Evolutionary conservation across 2,329 filamentous ascomycete species (phyloP).

Genomic region (Fusarium dimerum): DNA sequence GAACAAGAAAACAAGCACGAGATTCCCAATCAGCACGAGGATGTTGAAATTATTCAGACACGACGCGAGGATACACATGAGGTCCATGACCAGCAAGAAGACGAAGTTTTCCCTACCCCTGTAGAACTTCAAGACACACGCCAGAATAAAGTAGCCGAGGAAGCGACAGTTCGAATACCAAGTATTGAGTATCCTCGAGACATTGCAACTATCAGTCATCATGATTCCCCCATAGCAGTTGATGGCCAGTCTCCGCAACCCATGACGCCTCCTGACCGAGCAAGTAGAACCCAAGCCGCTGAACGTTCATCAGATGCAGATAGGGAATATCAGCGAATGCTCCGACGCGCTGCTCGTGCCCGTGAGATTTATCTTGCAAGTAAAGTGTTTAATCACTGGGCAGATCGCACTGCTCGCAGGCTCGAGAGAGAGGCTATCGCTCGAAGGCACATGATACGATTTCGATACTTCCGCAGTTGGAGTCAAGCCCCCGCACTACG

Average conservation of each 20-base stretch:
- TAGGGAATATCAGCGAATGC: conserved; percentile 21
- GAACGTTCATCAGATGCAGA: conserved; percentile 9
- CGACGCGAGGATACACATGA: neutral
- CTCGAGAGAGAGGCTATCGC: conserved; percentile 67
- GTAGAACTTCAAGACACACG: neutral
- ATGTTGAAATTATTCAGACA: no score
- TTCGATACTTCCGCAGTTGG: conserved; percentile 42
- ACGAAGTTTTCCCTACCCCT: neutral
- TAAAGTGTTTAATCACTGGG: conserved; percentile 56
- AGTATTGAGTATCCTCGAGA: neutral
- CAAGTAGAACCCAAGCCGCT: neutral
- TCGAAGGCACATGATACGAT: conserved; percentile 68
- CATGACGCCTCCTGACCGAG: neutral
- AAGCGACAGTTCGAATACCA: neutral
- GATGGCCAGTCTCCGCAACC: conserved; percentile 5
- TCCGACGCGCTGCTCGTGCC: conserved; percentile 59
- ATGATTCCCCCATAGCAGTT: neutral
- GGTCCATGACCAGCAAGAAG: neutral
- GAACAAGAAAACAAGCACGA: no score
- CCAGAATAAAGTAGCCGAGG: neutral
- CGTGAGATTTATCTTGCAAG: conserved; percentile 62
- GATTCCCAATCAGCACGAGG: no score
- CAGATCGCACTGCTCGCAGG: conserved; percentile 63
- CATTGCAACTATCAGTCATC: neutral
- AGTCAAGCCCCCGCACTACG: conserved; percentile 34